phyloP scores from a whole-genome alignment of 306 rosid species.

The Phaseolus lunatus region DNA sequence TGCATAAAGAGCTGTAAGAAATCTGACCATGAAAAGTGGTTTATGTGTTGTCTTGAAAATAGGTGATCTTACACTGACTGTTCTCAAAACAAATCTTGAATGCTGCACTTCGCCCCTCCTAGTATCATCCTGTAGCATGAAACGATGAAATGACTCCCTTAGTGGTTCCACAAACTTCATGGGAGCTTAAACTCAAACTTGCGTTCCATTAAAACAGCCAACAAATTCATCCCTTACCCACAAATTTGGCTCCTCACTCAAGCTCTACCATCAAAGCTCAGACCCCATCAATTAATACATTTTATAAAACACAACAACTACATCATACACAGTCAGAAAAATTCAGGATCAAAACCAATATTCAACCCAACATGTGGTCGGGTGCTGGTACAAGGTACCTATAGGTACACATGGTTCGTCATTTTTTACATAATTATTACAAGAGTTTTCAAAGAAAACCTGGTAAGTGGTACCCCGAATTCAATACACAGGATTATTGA shows the following conservation, averaged over 20 bases:
- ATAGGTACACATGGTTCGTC: not conserved
- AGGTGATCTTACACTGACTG: not conserved
- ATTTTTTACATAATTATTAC: not conserved
- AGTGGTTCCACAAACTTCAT: constrained; percentile 4
- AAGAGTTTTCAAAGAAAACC: not conserved
- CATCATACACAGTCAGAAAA: not conserved
- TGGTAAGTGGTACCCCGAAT: not conserved
- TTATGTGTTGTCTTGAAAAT: not conserved
- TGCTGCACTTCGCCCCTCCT: not conserved
- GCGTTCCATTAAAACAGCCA: not conserved
- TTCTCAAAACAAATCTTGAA: not conserved
- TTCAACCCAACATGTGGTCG: not conserved
- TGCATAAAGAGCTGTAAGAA: not conserved
- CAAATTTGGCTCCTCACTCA: not conserved
- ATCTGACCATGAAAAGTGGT: not conserved
- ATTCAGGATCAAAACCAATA: constrained; percentile 17
- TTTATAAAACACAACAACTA: constrained; percentile 11
- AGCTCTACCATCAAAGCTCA: not conserved
- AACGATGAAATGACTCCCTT: not conserved
- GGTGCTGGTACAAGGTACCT: not conserved
- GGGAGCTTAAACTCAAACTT: constrained; percentile 8
- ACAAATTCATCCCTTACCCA: constrained; percentile 6
- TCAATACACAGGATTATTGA: not conserved
- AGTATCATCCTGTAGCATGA: not conserved
- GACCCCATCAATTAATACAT: not conserved